Conservation (phyloP, 129 eudicot species). For the Flaveria ramosissima region DNA sequence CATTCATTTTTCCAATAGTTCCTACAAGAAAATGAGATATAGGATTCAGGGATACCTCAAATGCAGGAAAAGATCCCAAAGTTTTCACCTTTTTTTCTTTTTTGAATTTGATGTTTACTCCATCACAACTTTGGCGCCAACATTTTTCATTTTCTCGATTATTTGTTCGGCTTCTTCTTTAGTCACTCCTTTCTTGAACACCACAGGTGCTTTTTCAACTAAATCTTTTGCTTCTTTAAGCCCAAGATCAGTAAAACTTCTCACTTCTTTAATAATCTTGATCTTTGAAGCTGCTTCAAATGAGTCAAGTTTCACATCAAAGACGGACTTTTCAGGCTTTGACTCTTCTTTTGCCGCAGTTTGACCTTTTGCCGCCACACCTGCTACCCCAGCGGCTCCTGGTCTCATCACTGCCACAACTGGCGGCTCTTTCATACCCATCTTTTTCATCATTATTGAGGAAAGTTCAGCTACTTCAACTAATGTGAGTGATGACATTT, state of each 20-base stretch:
- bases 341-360: conserved; percentile 58
- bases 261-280: conserved; percentile 79
- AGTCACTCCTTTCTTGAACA: conserved; percentile 73
- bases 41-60: conserved; percentile 21
- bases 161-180: conserved; percentile 86
- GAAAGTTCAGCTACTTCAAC: conserved; percentile 57
- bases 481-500: conserved; percentile 63
- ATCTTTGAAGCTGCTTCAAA: conserved; percentile 77
- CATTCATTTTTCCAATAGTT: neutral
- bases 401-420: conserved; percentile 70
- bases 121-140: conserved; percentile 87
- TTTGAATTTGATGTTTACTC: conserved; percentile 36
- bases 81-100: neutral
- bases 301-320: conserved; percentile 76
- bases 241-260: conserved; percentile 78
- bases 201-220: conserved; percentile 79
- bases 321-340: conserved; percentile 70
- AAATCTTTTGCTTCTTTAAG: conserved; percentile 90
- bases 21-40: conserved; percentile 20
- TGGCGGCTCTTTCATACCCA: conserved; percentile 70
- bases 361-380: conserved; percentile 34
- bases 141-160: conserved; percentile 81
- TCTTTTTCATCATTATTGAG: conserved; percentile 65
- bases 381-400: conserved; percentile 66
- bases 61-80: conserved; percentile 22